Evolutionary conservation across 1,284 basidiomycete genomes (phyloP), one percentile per base, ranked within the genome.

Genomic region (Cerrena zonata): DNA sequence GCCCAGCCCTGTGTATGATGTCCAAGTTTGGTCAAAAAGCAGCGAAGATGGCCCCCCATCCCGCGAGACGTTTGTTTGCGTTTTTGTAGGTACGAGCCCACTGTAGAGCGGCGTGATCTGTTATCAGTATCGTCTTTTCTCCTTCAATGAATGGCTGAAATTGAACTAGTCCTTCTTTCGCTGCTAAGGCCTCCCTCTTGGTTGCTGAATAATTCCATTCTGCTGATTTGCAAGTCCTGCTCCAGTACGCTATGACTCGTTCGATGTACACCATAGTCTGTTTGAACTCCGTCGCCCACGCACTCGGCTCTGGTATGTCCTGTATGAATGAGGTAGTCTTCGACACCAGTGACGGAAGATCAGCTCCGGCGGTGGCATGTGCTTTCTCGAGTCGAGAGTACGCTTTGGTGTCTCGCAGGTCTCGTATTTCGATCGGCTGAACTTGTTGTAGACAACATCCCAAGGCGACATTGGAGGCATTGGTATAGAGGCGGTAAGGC

Each of bases 1-100:
- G 47, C 5, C 69, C 70, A 2, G 68, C 60, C 15, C 64, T 57
- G 47, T 71, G 69, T 3, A 71, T 54, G 11, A 72, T 70, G 5
- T 60, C 38, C 13, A 73, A 45, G 2, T 50, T 51, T 3, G 66
- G 70, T 1, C 27, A n/a, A 50, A 60, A 69, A 0, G 66, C 64
- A 11, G 61, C 30, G 48, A 65, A 65, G 0, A 63, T 53, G 2
- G 59, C 51, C 34, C 64, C 64, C 64, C 62, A 68, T 0, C 69
- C 2, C 58, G n/a, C n/a, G n/a, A n/a, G n/a, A n/a, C n/a, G n/a
- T n/a, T n/a, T n/a, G n/a, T n/a, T n/a, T n/a, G n/a, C 52, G 47
- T 67, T 68, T 45, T 69, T 49, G 49, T 56, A 69, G 1, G 65
- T 63, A 5, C 49, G 56, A 25, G 51, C 55, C 68, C 68, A 70